Evolutionary conservation across 176 grass and related monocot species (phyloP).

Genomic region (Avena eriantha): DNA sequence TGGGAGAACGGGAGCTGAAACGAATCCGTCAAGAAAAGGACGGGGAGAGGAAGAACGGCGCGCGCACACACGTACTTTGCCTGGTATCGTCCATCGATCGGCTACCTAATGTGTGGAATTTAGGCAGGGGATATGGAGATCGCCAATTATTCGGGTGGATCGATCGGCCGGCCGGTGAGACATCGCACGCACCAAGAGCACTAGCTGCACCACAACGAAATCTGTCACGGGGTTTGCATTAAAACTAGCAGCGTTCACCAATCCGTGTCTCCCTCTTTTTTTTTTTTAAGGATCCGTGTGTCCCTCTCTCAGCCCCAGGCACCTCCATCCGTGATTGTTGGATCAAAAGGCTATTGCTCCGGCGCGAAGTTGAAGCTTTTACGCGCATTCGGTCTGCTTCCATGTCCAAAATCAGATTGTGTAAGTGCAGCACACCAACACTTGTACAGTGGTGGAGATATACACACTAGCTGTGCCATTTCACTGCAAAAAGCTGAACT

Average conservation of each 20-base stretch:
- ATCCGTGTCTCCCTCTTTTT: background rate
- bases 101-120: constrained; percentile 10
- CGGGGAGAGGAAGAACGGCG: background rate
- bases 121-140: constrained; percentile 15
- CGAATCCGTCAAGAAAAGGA: constrained; percentile 44
- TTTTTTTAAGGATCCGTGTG: too few species aligned
- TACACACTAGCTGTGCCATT: background rate
- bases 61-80: background rate
- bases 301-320: background rate
- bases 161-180: constrained; percentile 41
- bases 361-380: background rate
- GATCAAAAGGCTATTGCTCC: constrained; percentile 19
- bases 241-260: constrained; percentile 17
- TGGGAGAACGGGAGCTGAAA: background rate
- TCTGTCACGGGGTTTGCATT: constrained; percentile 13
- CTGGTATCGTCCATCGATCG: background rate
- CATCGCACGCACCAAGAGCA: constrained; percentile 40
- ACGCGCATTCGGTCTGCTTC: background rate
- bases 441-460: background rate
- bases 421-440: background rate
- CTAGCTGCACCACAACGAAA: constrained; percentile 40
- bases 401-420: constrained; percentile 19
- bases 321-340: constrained; percentile 19
- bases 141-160: constrained; percentile 29
- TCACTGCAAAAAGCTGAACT: too few species aligned